These are phyloP conservation scores for Penicilliopsis zonata DNA, from an alignment of 495 filamentous ascomycete species.

Conservation along the genomic window DNA sequence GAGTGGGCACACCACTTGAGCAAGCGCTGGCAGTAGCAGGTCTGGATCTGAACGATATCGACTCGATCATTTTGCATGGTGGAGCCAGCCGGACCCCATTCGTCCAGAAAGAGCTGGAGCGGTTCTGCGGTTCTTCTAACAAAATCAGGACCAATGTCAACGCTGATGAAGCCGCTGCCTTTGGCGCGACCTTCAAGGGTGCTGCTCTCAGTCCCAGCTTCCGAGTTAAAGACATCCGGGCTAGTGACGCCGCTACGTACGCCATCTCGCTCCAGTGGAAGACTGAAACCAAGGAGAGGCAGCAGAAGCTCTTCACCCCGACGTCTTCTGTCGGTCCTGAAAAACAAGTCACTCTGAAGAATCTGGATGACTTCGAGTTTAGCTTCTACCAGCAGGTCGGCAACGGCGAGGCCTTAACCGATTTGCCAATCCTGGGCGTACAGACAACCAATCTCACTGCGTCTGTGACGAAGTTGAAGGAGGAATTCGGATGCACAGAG, in stretches of 20 bases:
- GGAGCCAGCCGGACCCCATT: constrained; percentile 88
- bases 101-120: constrained; percentile 81
- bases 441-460: constrained; percentile 76
- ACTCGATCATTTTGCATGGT: constrained; percentile 87
- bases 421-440: constrained; percentile 40
- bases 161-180: constrained; percentile 91
- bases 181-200: constrained; percentile 91
- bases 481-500: constrained; percentile 61
- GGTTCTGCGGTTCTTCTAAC: constrained; percentile 50
- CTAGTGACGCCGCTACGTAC: constrained; percentile 61
- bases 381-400: constrained; percentile 60
- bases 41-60: constrained; percentile 62
- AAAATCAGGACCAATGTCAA: constrained; percentile 93
- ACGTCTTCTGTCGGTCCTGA: constrained; percentile 63
- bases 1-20: constrained; percentile 58
- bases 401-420: constrained; percentile 26
- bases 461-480: constrained; percentile 60
- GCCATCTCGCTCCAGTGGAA: constrained; percentile 58
- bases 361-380: constrained; percentile 74
- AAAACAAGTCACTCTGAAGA: constrained; percentile 83
- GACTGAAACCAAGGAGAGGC: constrained; percentile 47
- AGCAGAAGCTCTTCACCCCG: constrained; percentile 69
- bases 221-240: constrained; percentile 90
- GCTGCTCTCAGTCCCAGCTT: constrained; percentile 87
- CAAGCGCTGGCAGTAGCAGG: constrained; percentile 64